Conservation (phyloP, 768 basidiomycete species). For the Favolaschia claudopus region DNA sequence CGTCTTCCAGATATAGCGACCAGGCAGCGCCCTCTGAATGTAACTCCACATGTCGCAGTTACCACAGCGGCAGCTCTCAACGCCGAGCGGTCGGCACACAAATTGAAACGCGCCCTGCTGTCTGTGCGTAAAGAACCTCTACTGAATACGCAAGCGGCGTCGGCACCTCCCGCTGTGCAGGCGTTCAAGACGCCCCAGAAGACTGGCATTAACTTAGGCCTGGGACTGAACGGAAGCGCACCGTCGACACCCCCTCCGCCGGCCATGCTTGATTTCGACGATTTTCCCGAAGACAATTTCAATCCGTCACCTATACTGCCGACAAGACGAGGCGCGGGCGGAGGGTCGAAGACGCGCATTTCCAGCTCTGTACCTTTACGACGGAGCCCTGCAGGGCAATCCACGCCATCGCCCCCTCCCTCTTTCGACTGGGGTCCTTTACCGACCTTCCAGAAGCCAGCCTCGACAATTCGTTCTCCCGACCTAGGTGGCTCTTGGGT, state of each 20-base stretch:
- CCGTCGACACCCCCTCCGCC: slow-evolving; percentile 16
- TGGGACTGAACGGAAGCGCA: slow-evolving; percentile 16
- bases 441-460: slow-evolving; percentile 49
- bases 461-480: slow-evolving; percentile 30
- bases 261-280: slow-evolving; percentile 31
- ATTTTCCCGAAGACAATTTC: slow-evolving; percentile 53
- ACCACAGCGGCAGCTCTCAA: slow-evolving; percentile 85
- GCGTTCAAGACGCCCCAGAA: slow-evolving; percentile 49
- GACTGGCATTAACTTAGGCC: slow-evolving; percentile 7
- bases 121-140: slow-evolving; percentile 67
- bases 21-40: slow-evolving; percentile 46
- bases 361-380: slow-evolving; percentile 46
- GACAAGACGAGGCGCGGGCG: slow-evolving; percentile 43
- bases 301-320: slow-evolving; percentile 43
- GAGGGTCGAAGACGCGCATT: slow-evolving; percentile 44
- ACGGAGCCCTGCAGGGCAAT: slow-evolving; percentile 38
- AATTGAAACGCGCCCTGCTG: slow-evolving; percentile 73
- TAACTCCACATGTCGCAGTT: slow-evolving; percentile 72
- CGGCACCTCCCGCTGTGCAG: slow-evolving; percentile 43
- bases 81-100: slow-evolving; percentile 76
- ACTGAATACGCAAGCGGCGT: slow-evolving; percentile 63
- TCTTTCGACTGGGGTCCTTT: slow-evolving; percentile 71
- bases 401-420: slow-evolving; percentile 38
- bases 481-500: slow-evolving; percentile 25
- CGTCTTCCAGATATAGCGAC: slow-evolving; percentile 49